These are phyloP conservation scores for Zalerion maritima DNA, from an alignment of 495 filamentous ascomycete species.

Conservation along the genomic window DNA sequence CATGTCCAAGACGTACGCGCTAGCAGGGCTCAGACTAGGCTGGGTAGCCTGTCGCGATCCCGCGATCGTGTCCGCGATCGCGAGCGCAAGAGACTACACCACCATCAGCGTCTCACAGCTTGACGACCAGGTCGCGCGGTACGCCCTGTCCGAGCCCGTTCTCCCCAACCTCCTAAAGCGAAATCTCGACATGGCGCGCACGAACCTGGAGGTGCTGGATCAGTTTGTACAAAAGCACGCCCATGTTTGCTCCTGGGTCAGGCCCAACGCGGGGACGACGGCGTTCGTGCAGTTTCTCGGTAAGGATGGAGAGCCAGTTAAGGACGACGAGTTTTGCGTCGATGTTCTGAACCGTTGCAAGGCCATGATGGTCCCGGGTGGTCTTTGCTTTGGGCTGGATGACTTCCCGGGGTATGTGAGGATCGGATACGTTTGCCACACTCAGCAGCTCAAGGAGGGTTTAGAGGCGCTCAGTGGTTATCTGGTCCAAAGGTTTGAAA, in stretches of 20 bases:
- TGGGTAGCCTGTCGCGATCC: constrained; percentile 63
- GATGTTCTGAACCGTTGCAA: constrained; percentile 52
- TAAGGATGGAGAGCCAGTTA: constrained; percentile 47
- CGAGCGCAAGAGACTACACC: constrained; percentile 62
- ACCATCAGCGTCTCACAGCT: constrained; percentile 74
- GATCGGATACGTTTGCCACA: constrained; percentile 66
- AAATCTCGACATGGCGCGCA: constrained; percentile 56
- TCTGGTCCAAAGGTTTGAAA: no score
- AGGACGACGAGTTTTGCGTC: constrained; percentile 60
- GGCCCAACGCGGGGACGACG: constrained; percentile 71
- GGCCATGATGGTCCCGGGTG: constrained; percentile 69
- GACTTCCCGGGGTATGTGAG: constrained; percentile 71
- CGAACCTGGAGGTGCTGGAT: constrained; percentile 53
- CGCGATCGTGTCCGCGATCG: constrained; percentile 49
- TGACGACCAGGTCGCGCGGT: constrained; percentile 67
- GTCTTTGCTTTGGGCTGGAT: constrained; percentile 53
- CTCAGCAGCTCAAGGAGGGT: constrained; percentile 51
- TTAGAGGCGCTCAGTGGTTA: constrained; percentile 47
- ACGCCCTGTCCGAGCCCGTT: constrained; percentile 48
- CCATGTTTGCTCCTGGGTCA: constrained; percentile 51
- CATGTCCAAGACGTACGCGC: constrained; percentile 73
- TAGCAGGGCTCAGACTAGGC: constrained; percentile 70
- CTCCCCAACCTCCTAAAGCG: constrained; percentile 52
- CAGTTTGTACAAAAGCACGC: constrained; percentile 51
- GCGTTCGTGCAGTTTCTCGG: constrained; percentile 59